A percentile compares a stretch with the other conserved stretches of the same genome.
These are phyloP conservation scores for Mortierella sp. DNA, from an alignment of 371 early-diverging fungal genomes.

Conservation along the genomic window DNA sequence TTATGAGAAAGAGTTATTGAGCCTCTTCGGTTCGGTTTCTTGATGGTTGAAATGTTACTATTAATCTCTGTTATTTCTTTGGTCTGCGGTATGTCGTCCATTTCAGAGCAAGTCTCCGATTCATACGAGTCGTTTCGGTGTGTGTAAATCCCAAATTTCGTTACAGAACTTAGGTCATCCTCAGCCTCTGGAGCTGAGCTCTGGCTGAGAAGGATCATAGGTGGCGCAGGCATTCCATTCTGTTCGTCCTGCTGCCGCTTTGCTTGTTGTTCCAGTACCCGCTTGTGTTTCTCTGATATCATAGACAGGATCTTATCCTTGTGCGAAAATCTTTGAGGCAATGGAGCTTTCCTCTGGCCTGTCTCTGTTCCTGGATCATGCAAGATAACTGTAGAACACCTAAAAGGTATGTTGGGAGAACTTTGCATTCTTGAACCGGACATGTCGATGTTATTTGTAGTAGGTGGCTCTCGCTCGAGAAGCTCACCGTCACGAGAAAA, in stretches of 20 bases:
- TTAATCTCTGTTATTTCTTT: constrained; percentile 16
- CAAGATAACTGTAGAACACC: constrained; percentile 38
- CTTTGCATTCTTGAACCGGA: constrained; percentile 13
- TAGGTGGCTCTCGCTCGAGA: constrained; percentile 29
- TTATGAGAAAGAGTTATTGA: neutral
- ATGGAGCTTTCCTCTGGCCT: constrained; percentile 27
- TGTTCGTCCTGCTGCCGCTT: constrained; percentile 33
- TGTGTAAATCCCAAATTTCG: constrained; percentile 1
- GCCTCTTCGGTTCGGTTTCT: constrained; percentile 32
- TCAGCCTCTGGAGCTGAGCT: constrained; percentile 27
- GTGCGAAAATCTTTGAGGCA: constrained; percentile 41
- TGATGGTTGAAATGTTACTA: constrained; percentile 19
- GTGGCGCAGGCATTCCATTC: constrained; percentile 38
- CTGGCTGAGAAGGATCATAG: constrained; percentile 55
- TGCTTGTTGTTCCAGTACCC: constrained; percentile 42
- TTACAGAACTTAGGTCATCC: neutral
- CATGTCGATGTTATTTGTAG: constrained; percentile 4
- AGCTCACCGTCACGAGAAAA: constrained; percentile 44
- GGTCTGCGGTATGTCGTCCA: neutral
- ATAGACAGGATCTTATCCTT: constrained; percentile 47
- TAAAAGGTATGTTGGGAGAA: constrained; percentile 29
- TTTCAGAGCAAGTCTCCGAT: constrained; percentile 11
- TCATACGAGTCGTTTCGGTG: constrained; percentile 12
- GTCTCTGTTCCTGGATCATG: constrained; percentile 49
- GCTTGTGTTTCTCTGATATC: constrained; percentile 50